phyloP scores from a whole-genome alignment of 495 filamentous ascomycete genomes.

The Penicillium crystallinum region DNA sequence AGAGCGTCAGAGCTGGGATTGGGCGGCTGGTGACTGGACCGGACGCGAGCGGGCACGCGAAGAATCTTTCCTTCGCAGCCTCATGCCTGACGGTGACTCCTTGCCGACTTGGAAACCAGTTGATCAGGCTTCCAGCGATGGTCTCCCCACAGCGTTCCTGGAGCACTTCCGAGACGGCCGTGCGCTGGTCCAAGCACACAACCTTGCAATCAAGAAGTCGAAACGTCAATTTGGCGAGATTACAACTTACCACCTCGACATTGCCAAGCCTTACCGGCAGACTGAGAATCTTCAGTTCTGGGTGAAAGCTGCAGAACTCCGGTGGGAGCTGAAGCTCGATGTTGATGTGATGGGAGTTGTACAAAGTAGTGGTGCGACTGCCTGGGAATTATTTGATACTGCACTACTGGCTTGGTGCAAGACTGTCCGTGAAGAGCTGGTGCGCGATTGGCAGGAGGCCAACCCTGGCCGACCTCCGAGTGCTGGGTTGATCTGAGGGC shows the following conservation, averaged over 20 bases:
- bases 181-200: slow-evolving; percentile 80
- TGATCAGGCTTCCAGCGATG: slow-evolving; percentile 33
- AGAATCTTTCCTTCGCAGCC: slow-evolving; percentile 69
- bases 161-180: slow-evolving; percentile 69
- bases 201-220: slow-evolving; percentile 77
- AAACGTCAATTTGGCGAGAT: slow-evolving; percentile 88
- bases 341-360: slow-evolving; percentile 85
- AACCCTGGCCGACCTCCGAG: slow-evolving; percentile 24
- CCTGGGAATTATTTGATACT: slow-evolving; percentile 75
- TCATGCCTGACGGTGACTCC: slow-evolving; percentile 42
- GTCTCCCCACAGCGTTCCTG: slow-evolving; percentile 72
- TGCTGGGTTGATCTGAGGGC: slow-evolving; percentile 22
- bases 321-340: slow-evolving; percentile 85
- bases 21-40: slow-evolving; percentile 74
- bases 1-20: slow-evolving; percentile 70
- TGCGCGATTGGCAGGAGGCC: slow-evolving; percentile 50
- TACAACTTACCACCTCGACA: slow-evolving; percentile 78
- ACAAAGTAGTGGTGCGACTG: slow-evolving; percentile 54
- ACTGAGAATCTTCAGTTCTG: slow-evolving; percentile 94
- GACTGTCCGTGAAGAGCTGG: slow-evolving; percentile 71
- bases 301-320: slow-evolving; percentile 90
- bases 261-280: slow-evolving; percentile 86
- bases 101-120: slow-evolving; percentile 69
- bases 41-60: slow-evolving; percentile 74
- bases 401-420: slow-evolving; percentile 75